These are phyloP conservation scores for Lipomyces starkeyi DNA, from an alignment of 805 yeast genomes.

Conservation along the genomic window DNA sequence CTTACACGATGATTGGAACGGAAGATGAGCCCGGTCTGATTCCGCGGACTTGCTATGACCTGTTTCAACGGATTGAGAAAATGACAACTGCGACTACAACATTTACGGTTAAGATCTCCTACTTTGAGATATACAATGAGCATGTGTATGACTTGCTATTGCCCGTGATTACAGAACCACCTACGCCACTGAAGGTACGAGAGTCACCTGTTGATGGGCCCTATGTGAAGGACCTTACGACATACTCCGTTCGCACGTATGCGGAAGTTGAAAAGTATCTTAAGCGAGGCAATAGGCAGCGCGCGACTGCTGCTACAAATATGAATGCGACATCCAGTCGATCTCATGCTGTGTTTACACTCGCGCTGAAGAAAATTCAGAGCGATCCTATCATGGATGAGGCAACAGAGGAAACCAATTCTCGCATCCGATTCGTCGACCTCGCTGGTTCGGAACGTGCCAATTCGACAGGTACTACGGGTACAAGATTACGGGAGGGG, in stretches of 20 bases:
- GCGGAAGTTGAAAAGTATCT: constrained; percentile 55
- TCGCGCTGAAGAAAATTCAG: constrained; percentile 59
- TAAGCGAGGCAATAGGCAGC: constrained; percentile 54
- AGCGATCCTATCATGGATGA: constrained; percentile 39
- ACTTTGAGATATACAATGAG: constrained; percentile 74
- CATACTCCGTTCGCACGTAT: constrained; percentile 51
- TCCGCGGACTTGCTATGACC: constrained; percentile 57
- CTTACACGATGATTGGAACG: constrained; percentile 59
- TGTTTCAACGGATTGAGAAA: constrained; percentile 51
- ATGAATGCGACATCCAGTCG: constrained; percentile 73
- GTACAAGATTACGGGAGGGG: constrained; percentile 60
- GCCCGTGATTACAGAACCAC: constrained; percentile 22
- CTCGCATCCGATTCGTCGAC: constrained; percentile 67
- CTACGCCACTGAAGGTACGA: constrained; percentile 50
- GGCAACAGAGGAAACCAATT: constrained; percentile 36
- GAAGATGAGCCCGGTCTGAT: constrained; percentile 61
- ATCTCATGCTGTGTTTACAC: constrained; percentile 74
- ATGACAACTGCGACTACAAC: constrained; percentile 47
- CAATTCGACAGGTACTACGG: constrained; percentile 63
- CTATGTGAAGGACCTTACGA: constrained; percentile 63
- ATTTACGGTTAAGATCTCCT: constrained; percentile 53
- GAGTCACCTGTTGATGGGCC: constrained; percentile 64
- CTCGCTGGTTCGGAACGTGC: constrained; percentile 84
- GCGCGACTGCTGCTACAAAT: constrained; percentile 69
- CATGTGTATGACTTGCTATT: constrained; percentile 64